Evolutionary conservation across 2,329 filamentous ascomycete species (phyloP).

Genomic region (Pleomassaria siparia): DNA sequence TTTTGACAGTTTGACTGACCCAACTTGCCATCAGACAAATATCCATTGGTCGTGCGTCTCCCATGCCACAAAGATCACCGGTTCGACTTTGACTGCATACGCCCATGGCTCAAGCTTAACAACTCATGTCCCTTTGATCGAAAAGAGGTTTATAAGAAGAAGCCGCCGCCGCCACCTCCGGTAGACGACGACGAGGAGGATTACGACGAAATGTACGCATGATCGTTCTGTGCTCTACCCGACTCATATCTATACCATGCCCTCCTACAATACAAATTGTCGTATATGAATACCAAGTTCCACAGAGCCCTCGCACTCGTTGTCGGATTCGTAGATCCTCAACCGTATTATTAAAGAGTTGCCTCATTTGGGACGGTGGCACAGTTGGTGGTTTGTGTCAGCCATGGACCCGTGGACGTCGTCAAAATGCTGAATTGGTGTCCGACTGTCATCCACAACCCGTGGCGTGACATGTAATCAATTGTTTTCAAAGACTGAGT

Average conservation of each 20-base stretch:
- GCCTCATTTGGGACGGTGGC: neutral
- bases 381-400: neutral
- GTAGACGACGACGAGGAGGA: constrained; percentile 55
- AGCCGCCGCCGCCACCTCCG: constrained; percentile 46
- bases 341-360: neutral
- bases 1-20: neutral
- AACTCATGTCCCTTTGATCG: constrained; percentile 66
- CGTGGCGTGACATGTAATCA: neutral
- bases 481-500: neutral
- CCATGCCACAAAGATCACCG: constrained; percentile 63
- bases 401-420: neutral
- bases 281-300: neutral
- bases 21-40: constrained; percentile 47
- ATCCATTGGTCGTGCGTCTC: constrained; percentile 64
- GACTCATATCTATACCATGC: neutral
- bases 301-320: neutral
- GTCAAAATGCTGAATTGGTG: neutral
- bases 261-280: neutral
- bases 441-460: neutral
- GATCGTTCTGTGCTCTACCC: neutral
- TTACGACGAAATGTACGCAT: constrained; percentile 54
- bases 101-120: constrained; percentile 65
- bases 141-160: constrained; percentile 59
- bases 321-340: too few relatives aligned
- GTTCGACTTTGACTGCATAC: constrained; percentile 67